phyloP scores from a whole-genome alignment of 768 basidiomycete species.

The Lactarius hengduanensis region DNA sequence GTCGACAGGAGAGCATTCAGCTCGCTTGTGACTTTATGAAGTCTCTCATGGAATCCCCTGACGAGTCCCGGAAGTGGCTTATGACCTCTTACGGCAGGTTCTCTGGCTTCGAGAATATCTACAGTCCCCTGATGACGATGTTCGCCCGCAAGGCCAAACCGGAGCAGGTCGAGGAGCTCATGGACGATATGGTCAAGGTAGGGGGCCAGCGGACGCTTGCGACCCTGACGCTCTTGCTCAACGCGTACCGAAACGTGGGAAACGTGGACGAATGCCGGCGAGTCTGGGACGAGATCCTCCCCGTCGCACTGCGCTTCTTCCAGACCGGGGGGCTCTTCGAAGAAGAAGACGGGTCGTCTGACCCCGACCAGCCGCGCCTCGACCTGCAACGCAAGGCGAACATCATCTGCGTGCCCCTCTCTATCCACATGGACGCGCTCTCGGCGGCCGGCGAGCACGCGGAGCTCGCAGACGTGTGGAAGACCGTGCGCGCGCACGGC shows the following conservation, averaged over 20 bases:
- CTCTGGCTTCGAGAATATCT: slow-evolving; percentile 53
- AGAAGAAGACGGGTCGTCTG: slow-evolving; percentile 28
- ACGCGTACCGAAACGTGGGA: slow-evolving; percentile 62
- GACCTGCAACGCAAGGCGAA: slow-evolving; percentile 43
- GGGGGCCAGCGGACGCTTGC: slow-evolving; percentile 60
- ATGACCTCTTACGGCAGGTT: slow-evolving; percentile 40
- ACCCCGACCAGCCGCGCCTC: slow-evolving; percentile 27
- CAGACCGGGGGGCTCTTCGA: slow-evolving; percentile 38
- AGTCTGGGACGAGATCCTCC: slow-evolving; percentile 69
- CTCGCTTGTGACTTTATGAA: slow-evolving; percentile 67
- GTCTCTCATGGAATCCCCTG: slow-evolving; percentile 43
- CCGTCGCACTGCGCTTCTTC: slow-evolving; percentile 50
- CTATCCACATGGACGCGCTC: slow-evolving; percentile 76
- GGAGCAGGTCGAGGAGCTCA: slow-evolving; percentile 56
- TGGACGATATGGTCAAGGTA: slow-evolving; percentile 49
- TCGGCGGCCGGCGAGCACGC: slow-evolving; percentile 60
- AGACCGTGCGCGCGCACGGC: slow-evolving; percentile 54
- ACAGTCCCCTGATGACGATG: slow-evolving; percentile 57
- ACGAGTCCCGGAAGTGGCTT: slow-evolving; percentile 41
- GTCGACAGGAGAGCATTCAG: slow-evolving; percentile 48
- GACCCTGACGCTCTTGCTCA: slow-evolving; percentile 63
- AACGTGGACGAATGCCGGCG: slow-evolving; percentile 54
- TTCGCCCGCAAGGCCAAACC: slow-evolving; percentile 46
- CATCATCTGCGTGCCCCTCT: slow-evolving; percentile 72
- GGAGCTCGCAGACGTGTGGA: slow-evolving; percentile 67